Conservation (phyloP, 192 early-diverging fungal species). For the Podochytrium sp. region DNA sequence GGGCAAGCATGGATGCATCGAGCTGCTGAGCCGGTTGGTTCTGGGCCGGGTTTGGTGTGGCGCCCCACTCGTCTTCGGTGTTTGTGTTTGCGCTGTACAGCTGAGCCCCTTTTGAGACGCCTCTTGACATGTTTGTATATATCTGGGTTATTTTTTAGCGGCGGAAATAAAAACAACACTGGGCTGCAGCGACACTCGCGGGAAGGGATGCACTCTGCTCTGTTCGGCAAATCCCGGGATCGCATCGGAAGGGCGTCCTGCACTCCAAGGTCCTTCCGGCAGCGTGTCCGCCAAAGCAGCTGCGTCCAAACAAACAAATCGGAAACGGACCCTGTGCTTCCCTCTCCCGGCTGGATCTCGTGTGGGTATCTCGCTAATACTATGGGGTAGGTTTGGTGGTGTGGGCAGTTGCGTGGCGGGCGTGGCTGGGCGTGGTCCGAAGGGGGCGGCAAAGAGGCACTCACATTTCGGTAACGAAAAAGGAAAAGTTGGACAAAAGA, state of each 20-base stretch:
- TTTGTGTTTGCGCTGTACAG: not conserved
- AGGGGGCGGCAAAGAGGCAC: not conserved
- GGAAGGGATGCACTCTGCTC: too few species aligned
- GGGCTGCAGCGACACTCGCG: too few species aligned
- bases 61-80: constrained; percentile 17
- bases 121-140: constrained; percentile 13
- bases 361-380: too few species aligned
- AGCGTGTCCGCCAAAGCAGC: too few species aligned
- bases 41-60: not conserved
- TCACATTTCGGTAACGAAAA: not conserved
- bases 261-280: too few species aligned
- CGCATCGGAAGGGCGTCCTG: too few species aligned
- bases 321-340: too few species aligned
- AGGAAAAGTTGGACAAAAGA: not conserved
- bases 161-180: not conserved
- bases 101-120: not conserved
- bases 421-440: not conserved
- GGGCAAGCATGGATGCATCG: constrained; percentile 20
- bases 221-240: too few species aligned
- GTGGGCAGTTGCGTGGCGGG: not conserved
- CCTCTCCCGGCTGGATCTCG: too few species aligned
- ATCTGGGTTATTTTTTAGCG: not conserved
- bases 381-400: too few species aligned
- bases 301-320: too few species aligned
- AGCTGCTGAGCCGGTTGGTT: constrained; percentile 1